These are phyloP conservation scores for Phytophthora rubi DNA, from an alignment of 352 stramenopile species.

Conservation along the genomic window DNA sequence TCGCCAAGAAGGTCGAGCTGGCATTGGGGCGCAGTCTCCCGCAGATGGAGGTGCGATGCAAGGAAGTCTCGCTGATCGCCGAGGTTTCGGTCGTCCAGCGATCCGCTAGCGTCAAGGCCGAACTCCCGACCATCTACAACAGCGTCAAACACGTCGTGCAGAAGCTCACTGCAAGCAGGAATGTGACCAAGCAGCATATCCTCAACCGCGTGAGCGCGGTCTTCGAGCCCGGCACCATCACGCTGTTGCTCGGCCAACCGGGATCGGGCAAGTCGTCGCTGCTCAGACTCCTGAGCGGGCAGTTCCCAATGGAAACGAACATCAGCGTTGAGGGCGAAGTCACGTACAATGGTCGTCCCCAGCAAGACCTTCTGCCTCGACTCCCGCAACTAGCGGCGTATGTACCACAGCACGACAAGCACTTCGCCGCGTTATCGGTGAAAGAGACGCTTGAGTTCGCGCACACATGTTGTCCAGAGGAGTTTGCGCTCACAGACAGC, in stretches of 20 bases:
- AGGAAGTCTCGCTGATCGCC: constrained; percentile 34
- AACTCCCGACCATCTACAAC: constrained; percentile 42
- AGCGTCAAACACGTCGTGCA: constrained; percentile 22
- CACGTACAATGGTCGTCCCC: constrained; percentile 30
- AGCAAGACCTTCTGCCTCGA: constrained; percentile 3
- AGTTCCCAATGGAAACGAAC: constrained; percentile 34
- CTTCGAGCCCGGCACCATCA: constrained; percentile 43
- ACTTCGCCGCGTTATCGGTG: constrained; percentile 31
- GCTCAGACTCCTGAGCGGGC: constrained; percentile 36
- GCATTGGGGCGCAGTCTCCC: constrained; percentile 27
- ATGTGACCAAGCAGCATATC: constrained; percentile 23
- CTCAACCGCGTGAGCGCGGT: constrained; percentile 33
- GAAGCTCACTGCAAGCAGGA: constrained; percentile 5
- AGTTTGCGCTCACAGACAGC: not conserved
- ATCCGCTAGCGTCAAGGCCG: constrained; percentile 5
- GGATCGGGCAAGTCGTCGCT: constrained; percentile 51
- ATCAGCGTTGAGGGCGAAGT: constrained; percentile 36
- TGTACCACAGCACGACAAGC: constrained; percentile 30
- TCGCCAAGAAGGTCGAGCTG: constrained; percentile 33
- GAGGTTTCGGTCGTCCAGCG: constrained; percentile 26
- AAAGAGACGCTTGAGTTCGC: constrained; percentile 38
- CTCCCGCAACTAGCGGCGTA: constrained; percentile 32
- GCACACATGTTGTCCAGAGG: constrained; percentile 20
- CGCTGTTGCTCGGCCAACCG: constrained; percentile 40
- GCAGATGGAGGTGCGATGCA: constrained; percentile 45